A percentile compares a stretch with the other conserved stretches of the same genome.
phyloP scores from a whole-genome alignment of 768 basidiomycete genomes.

The Tulasnella sp. region DNA sequence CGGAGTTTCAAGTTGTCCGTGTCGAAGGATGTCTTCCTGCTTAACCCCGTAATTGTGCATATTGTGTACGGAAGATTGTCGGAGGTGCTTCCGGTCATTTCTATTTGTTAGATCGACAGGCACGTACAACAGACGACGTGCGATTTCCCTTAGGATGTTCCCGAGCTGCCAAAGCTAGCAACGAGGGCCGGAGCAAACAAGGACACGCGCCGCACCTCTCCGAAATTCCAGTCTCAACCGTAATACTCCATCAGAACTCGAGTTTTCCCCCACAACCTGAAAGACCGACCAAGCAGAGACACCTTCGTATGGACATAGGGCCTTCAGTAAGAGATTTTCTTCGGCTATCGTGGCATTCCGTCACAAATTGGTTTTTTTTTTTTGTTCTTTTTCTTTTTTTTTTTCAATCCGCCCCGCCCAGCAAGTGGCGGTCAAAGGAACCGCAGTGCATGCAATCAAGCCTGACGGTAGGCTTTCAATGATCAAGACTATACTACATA shows the following conservation, averaged over 20 bases:
- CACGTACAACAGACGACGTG: too few species aligned
- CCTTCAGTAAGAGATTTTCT: not conserved
- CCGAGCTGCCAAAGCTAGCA: not conserved
- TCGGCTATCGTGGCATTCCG: not conserved
- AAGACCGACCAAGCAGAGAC: not conserved
- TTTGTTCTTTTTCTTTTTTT: too few species aligned
- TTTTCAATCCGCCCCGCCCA: too few species aligned
- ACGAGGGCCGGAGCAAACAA: not conserved
- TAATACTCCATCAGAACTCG: not conserved
- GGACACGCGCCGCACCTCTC: not conserved
- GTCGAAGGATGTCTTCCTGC: not conserved
- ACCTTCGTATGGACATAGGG: not conserved
- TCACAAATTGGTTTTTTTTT: not conserved
- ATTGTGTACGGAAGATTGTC: not conserved
- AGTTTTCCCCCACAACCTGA: not conserved
- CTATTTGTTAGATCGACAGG: not conserved
- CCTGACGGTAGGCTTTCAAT: too few species aligned
- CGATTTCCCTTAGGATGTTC: not conserved
- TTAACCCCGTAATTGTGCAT: not conserved
- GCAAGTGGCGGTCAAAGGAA: too few species aligned
- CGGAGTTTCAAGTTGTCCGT: constrained; percentile 1
- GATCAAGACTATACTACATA: too few species aligned
- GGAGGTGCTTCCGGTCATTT: not conserved
- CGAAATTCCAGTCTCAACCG: not conserved
- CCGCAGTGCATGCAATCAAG: too few species aligned